Evolutionary conservation across 805 yeast species (phyloP), one percentile per base, ranked within the genome.

Genomic region (Sugiyamaella smithiae): DNA sequence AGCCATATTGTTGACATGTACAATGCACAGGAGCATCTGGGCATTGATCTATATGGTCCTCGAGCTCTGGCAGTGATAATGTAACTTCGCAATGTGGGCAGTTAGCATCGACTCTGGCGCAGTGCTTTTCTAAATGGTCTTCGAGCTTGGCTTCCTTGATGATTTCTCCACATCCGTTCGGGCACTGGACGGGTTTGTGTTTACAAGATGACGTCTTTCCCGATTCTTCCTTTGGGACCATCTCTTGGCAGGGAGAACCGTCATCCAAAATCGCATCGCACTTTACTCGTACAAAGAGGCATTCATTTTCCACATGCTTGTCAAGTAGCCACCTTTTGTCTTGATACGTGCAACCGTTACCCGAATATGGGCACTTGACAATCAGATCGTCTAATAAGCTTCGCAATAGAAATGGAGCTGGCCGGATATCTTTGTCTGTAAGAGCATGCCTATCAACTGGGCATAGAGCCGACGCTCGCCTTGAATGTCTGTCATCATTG

Each of bases 401-500:
- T n/a, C 75, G 63, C 2, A 83, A 67, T 5, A 83, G 65, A 19
- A 80, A 72, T 0, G 88, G 86, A 3, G 80, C 51, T 8, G 54
- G 78, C 42, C 56, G 68, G 12, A 69, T 58, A 35, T 71, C 74
- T 20, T 59, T 59, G 2, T 63, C 50, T 46, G 41, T 64, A 36
- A 83, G 56, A 2, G 74, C 70, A 2, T 77, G 76, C 44, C 88
- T 65, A 64, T 83, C 88, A 25, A 82, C 66, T 0, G 88, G 88
- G 62, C 88, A 82, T 41, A 61, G 61, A 38, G 56, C 53, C 6
- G 51, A 44, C 41, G 17, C 9, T 26, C 33, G 33, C 9, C 14
- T 26, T n/a, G n/a, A n/a, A 16, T 40, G 32, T 12, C 14, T 16
- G 20, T 24, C 7, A 11, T 22, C 8, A 31, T 20, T 19, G 31